Base-by-base conservation (phyloP, 305 asterid genomes). In the Fraxinus albicans region DNA sequence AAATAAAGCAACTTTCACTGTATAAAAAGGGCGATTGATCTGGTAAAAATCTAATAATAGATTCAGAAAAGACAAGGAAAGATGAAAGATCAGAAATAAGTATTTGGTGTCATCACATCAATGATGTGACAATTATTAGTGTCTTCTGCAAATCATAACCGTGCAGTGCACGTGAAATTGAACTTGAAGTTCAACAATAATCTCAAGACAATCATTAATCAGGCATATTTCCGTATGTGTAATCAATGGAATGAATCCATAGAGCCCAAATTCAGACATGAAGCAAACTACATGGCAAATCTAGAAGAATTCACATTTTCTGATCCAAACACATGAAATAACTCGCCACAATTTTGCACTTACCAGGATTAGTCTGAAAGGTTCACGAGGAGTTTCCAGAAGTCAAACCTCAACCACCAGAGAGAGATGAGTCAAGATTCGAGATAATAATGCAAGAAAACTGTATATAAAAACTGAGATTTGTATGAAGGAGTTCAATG, bases 391-490 rank as follows among this genome's bases (percentile, higher is more conserved):
- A 65, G 73, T 65, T 65, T 65, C 73, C 73, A 38, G 4, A 34
- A 80, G 85, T 82, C 86, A 88, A 83, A 86, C 75, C 33, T 83
- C 60, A 83, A 83, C 81, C 67, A 72, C 80, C 82, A 79, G 73
- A 42, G 76, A 38, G 67, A 3, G 60, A 82, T 10, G 80, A 78
- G 31, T 75, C 36, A 77, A 69, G 76, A 27, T 55, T 73, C 8
- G 81, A 72, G 84, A 73, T 21, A 25, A 15, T 25, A 25, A 65
- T 65, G 73, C n/a, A 34, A 69, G 31, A 35, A 53, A 50, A 65
- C 1, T n/a, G 36, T 50, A 53, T 2, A 76, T 47, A 23, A 65
- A 25, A 83, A 79, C 79, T 36, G 8, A 35, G 78, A 76, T 80
- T 65, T 21, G 81, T 65, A 50, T 19, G 58, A 25, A 55, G 82